Evolutionary conservation across 116 monocot species (phyloP).

Genomic region (Posidonia oceanica): DNA sequence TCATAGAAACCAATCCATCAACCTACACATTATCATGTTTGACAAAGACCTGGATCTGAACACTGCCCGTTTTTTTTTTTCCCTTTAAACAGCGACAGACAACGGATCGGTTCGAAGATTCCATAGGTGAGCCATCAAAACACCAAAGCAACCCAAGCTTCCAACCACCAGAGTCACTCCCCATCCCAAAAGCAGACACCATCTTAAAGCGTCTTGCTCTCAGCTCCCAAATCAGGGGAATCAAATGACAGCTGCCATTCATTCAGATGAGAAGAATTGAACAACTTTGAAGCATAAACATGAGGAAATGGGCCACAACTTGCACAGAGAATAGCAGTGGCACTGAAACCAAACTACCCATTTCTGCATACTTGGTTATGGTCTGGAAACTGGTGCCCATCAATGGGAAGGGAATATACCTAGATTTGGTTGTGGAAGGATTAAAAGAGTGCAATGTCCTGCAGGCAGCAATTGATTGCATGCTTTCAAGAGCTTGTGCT

Average conservation of each 20-base stretch:
- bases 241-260: not conserved
- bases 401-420: not conserved
- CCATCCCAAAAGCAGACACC: not conserved
- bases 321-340: not conserved
- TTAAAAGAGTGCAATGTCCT: not conserved
- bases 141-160: too few relatives aligned
- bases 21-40: too few relatives aligned
- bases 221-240: not conserved
- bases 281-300: not conserved
- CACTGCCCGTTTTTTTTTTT: too few relatives aligned
- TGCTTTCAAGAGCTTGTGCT: not conserved
- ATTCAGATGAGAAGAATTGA: not conserved
- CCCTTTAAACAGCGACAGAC: too few relatives aligned
- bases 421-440: not conserved
- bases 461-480: not conserved
- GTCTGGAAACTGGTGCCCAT: not conserved
- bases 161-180: too few relatives aligned
- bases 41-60: too few relatives aligned
- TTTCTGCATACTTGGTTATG: not conserved
- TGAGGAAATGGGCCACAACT: not conserved
- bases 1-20: too few relatives aligned
- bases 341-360: not conserved
- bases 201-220: not conserved
- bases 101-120: too few relatives aligned
- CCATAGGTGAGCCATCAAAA: too few relatives aligned